These are phyloP conservation scores for Phytophthora hibernalis DNA, from an alignment of 352 stramenopile genomes.

Conservation along the genomic window DNA sequence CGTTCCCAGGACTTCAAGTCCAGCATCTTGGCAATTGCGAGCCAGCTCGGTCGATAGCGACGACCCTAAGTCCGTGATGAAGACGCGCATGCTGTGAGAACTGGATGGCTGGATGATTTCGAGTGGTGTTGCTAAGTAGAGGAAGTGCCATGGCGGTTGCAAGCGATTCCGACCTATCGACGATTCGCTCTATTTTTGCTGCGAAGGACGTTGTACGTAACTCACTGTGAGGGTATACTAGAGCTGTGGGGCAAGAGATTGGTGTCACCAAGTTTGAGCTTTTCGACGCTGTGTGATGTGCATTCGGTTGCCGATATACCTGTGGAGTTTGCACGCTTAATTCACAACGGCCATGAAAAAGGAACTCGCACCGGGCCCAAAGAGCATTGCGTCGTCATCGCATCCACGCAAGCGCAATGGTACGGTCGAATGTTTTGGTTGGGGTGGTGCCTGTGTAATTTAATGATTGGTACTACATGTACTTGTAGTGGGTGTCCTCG, in stretches of 20 bases:
- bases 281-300: conserved; percentile 18
- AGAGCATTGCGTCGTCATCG: conserved; percentile 17
- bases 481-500: conserved; percentile 54
- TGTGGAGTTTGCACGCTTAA: conserved; percentile 16
- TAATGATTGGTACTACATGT: background rate
- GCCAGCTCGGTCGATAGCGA: conserved; percentile 62
- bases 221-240: conserved; percentile 10
- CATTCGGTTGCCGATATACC: conserved; percentile 16
- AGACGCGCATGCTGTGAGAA: conserved; percentile 63
- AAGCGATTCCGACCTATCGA: background rate
- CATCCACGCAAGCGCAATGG: conserved; percentile 59
- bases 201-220: background rate
- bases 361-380: conserved; percentile 28
- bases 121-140: background rate
- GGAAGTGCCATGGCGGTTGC: conserved; percentile 20
- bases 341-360: conserved; percentile 29
- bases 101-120: background rate
- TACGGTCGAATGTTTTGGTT: conserved; percentile 15
- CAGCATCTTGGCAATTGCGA: conserved; percentile 62
- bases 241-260: background rate
- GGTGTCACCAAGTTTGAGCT: background rate
- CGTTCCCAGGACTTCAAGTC: conserved; percentile 74
- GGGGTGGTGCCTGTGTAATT: background rate
- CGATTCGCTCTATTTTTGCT: conserved; percentile 27
- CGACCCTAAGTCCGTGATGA: conserved; percentile 75